Conservation (phyloP, 2,329 filamentous ascomycete species). For the Lasiodiplodia theobromae region DNA sequence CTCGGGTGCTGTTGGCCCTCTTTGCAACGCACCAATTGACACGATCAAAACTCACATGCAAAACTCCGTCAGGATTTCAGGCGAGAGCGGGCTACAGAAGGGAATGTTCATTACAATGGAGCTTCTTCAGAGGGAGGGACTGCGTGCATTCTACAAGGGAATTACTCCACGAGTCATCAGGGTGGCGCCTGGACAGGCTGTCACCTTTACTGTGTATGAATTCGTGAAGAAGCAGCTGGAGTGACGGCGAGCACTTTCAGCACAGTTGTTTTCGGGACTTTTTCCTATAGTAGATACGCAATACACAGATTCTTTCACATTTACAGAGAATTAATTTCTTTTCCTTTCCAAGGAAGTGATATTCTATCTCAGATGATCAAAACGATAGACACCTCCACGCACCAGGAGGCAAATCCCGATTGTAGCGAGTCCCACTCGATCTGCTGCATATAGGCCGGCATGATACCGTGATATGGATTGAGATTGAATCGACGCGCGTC, state of each 20-base stretch:
- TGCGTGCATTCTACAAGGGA: conserved; percentile 12
- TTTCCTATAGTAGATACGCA: neutral
- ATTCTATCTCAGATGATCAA: neutral
- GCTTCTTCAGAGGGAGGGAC: neutral
- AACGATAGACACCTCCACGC: too few relatives aligned
- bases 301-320: too few relatives aligned
- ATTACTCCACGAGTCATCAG: conserved; percentile 12
- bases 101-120: neutral
- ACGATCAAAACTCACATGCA: conserved; percentile 19
- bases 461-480: neutral
- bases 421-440: too few relatives aligned
- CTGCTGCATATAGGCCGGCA: too few relatives aligned
- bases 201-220: conserved; percentile 20
- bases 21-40: conserved; percentile 20
- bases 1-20: neutral
- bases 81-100: neutral
- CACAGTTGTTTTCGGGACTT: neutral
- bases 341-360: neutral
- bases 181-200: conserved; percentile 8
- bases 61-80: neutral
- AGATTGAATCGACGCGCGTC: neutral
- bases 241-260: too few relatives aligned
- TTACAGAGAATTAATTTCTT: too few relatives aligned
- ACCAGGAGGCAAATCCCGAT: too few relatives aligned
- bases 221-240: conserved; percentile 7